phyloP scores from a whole-genome alignment of 495 filamentous ascomycete genomes.

The Podospora australis region DNA sequence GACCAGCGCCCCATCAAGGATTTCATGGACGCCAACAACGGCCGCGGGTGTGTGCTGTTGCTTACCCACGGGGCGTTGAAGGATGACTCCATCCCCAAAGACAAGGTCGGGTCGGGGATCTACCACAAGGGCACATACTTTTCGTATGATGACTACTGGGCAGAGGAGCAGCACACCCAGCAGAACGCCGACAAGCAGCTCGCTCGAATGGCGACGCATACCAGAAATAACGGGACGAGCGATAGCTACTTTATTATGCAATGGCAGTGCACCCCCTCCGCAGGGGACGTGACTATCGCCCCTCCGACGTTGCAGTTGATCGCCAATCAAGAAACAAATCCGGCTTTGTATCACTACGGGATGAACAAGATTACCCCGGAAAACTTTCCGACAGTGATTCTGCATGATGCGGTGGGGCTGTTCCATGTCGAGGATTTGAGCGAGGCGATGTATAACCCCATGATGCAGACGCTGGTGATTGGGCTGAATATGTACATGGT shows the following conservation, averaged over 20 bases:
- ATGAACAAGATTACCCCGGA: constrained; percentile 11
- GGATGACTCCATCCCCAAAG: neutral
- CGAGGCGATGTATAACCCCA: neutral
- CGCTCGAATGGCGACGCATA: too few relatives aligned
- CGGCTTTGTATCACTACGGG: constrained; percentile 8
- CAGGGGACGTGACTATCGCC: neutral
- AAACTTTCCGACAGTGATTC: constrained; percentile 14
- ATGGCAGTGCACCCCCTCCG: constrained; percentile 4
- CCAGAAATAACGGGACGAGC: neutral
- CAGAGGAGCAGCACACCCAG: neutral
- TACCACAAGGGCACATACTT: neutral
- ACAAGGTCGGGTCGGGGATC: neutral
- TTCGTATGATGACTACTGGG: neutral
- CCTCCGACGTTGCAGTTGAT: neutral
- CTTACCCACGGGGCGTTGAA: neutral
- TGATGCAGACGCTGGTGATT: constrained; percentile 11
- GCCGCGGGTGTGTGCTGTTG: constrained; percentile 13
- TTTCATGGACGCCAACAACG: constrained; percentile 12
- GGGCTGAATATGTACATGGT: constrained; percentile 18
- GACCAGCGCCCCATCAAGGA: neutral
- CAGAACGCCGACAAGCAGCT: neutral
- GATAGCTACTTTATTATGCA: constrained; percentile 11
- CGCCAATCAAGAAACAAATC: constrained; percentile 5
- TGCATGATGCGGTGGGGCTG: constrained; percentile 9
- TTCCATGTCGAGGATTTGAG: neutral